These are phyloP conservation scores for Salix brachista DNA, from an alignment of 345 rosid genomes.

Conservation along the genomic window DNA sequence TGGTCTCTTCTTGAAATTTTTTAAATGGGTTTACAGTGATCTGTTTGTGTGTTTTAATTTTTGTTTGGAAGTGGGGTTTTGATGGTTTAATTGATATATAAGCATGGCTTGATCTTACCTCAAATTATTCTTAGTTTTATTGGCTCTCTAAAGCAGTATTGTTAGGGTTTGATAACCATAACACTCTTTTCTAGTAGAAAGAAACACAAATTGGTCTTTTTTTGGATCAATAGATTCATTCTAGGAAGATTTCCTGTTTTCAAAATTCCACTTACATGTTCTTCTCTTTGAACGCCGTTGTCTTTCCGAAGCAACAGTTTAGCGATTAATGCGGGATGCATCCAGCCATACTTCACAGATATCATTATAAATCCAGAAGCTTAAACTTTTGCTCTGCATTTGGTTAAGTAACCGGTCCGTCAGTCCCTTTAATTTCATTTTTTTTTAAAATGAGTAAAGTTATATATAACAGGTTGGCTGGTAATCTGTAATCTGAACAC, in stretches of 20 bases:
- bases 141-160: background rate
- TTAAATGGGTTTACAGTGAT: background rate
- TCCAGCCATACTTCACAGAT: background rate
- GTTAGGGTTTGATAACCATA: slow-evolving; percentile 4
- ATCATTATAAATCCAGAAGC: background rate
- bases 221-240: slow-evolving; percentile 1
- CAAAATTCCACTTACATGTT: background rate
- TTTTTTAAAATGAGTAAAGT: background rate
- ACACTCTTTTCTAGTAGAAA: background rate
- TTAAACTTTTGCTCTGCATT: background rate
- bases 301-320: background rate
- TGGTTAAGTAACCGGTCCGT: background rate
- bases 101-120: slow-evolving; percentile 7
- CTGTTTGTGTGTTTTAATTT: slow-evolving; percentile 13
- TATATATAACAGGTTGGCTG: background rate
- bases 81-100: slow-evolving; percentile 15
- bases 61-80: slow-evolving; percentile 3
- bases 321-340: background rate
- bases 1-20: background rate
- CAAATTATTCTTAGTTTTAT: background rate
- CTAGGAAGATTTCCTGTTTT: background rate
- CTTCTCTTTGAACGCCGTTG: background rate
- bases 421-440: background rate
- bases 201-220: background rate
- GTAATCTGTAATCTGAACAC: background rate